Percentiles rank a stretch among this genome's conserved stretches.
These are phyloP conservation scores for Beauveria caledonica DNA, from an alignment of 2,329 filamentous ascomycete genomes.

Conservation along the genomic window DNA sequence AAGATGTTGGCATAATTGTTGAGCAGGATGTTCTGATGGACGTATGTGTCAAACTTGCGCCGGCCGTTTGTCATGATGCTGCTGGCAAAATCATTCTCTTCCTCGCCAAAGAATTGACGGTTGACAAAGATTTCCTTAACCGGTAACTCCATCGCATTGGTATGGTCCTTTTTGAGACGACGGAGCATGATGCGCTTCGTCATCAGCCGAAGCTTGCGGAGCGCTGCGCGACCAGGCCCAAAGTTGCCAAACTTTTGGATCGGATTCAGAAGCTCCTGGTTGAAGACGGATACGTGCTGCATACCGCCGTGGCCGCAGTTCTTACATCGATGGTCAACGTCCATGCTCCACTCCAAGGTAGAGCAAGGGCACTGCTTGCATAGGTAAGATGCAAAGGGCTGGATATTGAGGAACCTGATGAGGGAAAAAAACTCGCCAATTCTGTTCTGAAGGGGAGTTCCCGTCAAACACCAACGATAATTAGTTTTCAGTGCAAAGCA, in stretches of 20 bases:
- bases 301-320: conserved; percentile 45
- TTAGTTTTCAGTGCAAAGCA: conserved; percentile 83
- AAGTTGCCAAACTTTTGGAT: conserved; percentile 55
- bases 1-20: conserved; percentile 99
- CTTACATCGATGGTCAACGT: conserved; percentile 62
- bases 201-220: conserved; percentile 76
- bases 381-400: conserved; percentile 86
- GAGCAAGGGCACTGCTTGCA: conserved; percentile 82
- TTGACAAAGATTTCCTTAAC: conserved; percentile 90
- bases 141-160: conserved; percentile 89
- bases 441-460: conserved; percentile 91
- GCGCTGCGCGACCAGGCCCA: conserved; percentile 58
- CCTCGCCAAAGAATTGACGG: conserved; percentile 92
- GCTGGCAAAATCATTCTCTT: conserved; percentile 88
- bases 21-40: conserved; percentile 84
- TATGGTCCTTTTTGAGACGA: conserved; percentile 88
- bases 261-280: conserved; percentile 89
- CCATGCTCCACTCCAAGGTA: conserved; percentile 73
- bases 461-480: conserved; percentile 93
- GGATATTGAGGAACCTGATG: conserved; percentile 80
- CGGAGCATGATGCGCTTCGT: conserved; percentile 94
- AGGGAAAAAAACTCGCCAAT: conserved; percentile 97
- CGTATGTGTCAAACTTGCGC: conserved; percentile 91
- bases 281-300: conserved; percentile 59
- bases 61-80: conserved; percentile 92